Base-by-base conservation (phyloP, 2,329 filamentous ascomycete genomes). In the Gnomoniopsis smithogilvyi region DNA sequence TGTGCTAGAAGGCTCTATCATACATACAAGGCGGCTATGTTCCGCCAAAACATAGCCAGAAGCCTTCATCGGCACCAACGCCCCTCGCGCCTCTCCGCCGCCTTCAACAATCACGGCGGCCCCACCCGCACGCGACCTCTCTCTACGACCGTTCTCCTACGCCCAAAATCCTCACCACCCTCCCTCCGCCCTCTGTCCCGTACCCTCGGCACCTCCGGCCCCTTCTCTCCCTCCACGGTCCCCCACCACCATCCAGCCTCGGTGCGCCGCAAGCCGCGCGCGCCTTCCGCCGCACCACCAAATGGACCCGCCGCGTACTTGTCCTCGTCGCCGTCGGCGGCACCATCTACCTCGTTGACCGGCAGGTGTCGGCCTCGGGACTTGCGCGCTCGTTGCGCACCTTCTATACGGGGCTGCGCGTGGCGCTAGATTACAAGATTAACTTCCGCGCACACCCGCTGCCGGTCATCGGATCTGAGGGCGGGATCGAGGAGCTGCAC, bases 401-500 rank as follows among this genome's bases (percentile, higher is more conserved):
- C 0, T 96, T 98, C 72, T 81, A 82, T 45, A 85, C 85, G 2
- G 94, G 92, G 8, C 76, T 96, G 12, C 70, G 93, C 49, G 90
- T 96, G 17, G 94, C 93, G 1, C 69, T 93, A 24, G 95, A 99
- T 77, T 98, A 99, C 79, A 98, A 97, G 77, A 79, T 98, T 73
- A 98, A 99, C 75, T 99, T 99, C 74, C 85, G 91, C 6, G 82
- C 90, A 6, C 78, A 92, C 64, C 93, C 94, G 7, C 82, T 87
- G 57, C 88, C 52, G 0, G 46, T 69, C 14, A 63, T 72, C 54
- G 69, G 70, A 41, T 59, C 50, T 26, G 61, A 55, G 2, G 91
- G 88, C 24, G 85, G 87, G 53, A 88, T 96, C 45, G 81, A 84
- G 46, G 90, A 92, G 60, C 76, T 98, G 53, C 95, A 99, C 74